Base-by-base conservation (phyloP, 2,329 filamentous ascomycete genomes). In the Tolypocladium sp. region DNA sequence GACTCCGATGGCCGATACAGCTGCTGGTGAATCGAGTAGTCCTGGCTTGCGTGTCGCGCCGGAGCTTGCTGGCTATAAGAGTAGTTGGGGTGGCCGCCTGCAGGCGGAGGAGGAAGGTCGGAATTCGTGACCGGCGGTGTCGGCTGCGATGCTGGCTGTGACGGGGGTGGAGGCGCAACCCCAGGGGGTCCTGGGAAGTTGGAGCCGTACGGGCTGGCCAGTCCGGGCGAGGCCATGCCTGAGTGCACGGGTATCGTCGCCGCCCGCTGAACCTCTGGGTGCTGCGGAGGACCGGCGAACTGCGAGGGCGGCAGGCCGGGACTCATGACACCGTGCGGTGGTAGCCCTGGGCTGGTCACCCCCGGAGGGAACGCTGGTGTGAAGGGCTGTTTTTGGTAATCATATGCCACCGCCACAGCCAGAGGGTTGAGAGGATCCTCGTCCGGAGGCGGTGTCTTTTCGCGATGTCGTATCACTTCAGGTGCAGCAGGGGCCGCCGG, bases 371-470 rank as follows among this genome's bases (percentile, higher is more conserved):
- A 78, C 1, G 80, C 80, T 0, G 79, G 78, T 0, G 79, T 79
- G 65, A 83, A 84, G 12, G 79, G 79, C 27, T 81, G 68, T 64
- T 76, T 73, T 61, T 81, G 77, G 53, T 82, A 79, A 63, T 88
- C 84, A 55, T 82, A 77, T 30, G 77, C 79, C 2, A 87, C 77
- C 15, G 82, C 83, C 56, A 82, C 81, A 5, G 80, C 79, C 27
- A 87, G 72, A 3, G 84, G 84, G 64, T 85, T 82, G 3, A 78
- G 74, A 15, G 79, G 82, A 53, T 76, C 74, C 65, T 92, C 89
- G 40, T 86, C 82, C 4, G 87, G 88, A 4, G 90, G 89, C 2
- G 89, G 90, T 0, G 90, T 93, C 79, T 92, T 92, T 71, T 92
- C 90, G 55, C 90, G 82, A 70, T 90, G 84, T 25, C 81, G 78